These are phyloP conservation scores for Alternaria sp. DNA, from an alignment of 2,329 filamentous ascomycete species.

Conservation along the genomic window DNA sequence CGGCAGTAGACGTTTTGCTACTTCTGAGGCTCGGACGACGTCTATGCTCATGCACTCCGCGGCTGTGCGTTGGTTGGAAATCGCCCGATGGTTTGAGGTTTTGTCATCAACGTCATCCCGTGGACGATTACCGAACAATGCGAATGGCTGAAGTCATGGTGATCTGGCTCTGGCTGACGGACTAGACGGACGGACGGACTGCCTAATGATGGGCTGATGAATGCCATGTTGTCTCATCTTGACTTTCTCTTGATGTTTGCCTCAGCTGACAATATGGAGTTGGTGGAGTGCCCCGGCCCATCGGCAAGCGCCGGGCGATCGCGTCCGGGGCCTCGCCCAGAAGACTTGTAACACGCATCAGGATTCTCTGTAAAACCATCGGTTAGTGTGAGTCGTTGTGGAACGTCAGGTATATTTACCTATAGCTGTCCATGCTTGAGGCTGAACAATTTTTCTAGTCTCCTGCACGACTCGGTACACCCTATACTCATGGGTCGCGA, in stretches of 20 bases:
- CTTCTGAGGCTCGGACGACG: conserved; percentile 7
- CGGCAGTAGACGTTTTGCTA: conserved; percentile 13
- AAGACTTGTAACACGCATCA: conserved; percentile 10
- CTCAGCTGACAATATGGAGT: conserved; percentile 5
- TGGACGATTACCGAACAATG: conserved; percentile 5
- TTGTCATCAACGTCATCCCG: conserved; percentile 26
- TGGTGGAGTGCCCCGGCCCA: conserved; percentile 12
- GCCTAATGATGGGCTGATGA: not conserved
- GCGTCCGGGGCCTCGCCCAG: conserved; percentile 14
- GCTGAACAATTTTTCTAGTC: not conserved
- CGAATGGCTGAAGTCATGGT: conserved; percentile 9
- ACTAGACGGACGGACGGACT: not conserved
- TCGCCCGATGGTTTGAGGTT: conserved; percentile 13
- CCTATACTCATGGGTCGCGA: not conserved
- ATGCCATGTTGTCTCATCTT: conserved; percentile 2
- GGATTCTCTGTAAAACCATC: conserved; percentile 2
- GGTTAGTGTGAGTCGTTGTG: conserved; percentile 10
- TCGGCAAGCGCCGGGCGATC: conserved; percentile 16
- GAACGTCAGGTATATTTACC: conserved; percentile 2
- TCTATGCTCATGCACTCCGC: conserved; percentile 19
- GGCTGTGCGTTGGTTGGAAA: conserved; percentile 19
- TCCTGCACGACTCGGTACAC: not conserved
- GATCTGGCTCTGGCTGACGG: not conserved
- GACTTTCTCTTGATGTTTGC: conserved; percentile 14
- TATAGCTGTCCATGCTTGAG: conserved; percentile 2